These are phyloP conservation scores for Posidonia oceanica DNA, from an alignment of 116 monocot genomes.

Conservation along the genomic window DNA sequence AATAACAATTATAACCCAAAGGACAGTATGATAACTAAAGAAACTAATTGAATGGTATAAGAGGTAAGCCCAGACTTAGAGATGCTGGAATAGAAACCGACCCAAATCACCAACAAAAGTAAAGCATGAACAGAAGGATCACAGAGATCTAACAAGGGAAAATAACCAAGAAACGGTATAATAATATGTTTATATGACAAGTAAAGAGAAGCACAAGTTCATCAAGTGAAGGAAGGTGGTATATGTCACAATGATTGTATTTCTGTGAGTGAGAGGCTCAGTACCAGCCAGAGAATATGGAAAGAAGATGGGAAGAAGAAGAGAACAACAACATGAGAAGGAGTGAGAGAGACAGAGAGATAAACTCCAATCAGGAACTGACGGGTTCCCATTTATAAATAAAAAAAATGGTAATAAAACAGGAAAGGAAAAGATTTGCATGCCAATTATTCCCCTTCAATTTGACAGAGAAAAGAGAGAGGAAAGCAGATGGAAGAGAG, in stretches of 20 bases:
- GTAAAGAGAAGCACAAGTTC: conserved; percentile 3
- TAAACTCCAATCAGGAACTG: not conserved
- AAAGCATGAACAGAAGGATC: not conserved
- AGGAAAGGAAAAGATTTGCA: not conserved
- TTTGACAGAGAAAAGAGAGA: not conserved
- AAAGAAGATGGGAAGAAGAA: not conserved
- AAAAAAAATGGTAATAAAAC: conserved; percentile 1
- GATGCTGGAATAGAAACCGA: not conserved
- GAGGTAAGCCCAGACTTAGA: not conserved
- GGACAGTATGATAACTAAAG: no score
- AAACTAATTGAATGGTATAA: not conserved
- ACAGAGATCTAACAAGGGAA: conserved; percentile 7
- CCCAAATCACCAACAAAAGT: not conserved
- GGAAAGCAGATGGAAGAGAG: not conserved
- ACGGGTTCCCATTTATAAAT: not conserved
- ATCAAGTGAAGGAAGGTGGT: not conserved
- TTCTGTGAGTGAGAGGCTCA: not conserved
- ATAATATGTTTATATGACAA: not conserved
- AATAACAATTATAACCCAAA: no score
- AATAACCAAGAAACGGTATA: not conserved
- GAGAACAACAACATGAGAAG: not conserved
- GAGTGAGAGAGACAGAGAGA: not conserved
- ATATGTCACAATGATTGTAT: not conserved
- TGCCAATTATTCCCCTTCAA: conserved; percentile 1
- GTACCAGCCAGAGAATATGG: not conserved